Base-by-base conservation (phyloP, 2,329 filamentous ascomycete species). In the Colletotrichum simmondsii region DNA sequence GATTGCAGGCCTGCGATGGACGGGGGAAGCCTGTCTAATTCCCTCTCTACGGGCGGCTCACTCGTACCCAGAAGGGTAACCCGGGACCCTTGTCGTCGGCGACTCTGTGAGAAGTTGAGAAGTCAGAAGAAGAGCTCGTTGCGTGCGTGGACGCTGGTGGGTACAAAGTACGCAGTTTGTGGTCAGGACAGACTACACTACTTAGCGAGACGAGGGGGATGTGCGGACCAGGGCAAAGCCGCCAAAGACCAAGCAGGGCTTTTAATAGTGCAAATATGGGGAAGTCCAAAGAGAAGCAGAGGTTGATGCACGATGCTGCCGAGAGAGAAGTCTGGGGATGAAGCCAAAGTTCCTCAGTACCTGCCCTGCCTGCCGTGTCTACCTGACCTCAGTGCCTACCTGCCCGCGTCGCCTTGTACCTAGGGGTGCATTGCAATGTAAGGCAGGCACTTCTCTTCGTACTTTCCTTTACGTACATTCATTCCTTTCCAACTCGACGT, bases 241-340 rank as follows among this genome's bases (percentile, higher is more conserved):
- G 22, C 22, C 28, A 46, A 49, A 32, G 26, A 32, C 70, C 56
- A 65, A 60, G 66, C 70, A 72, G 66, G 71, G 66, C 67, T 70
- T 61, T 61, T 53, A 61, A 57, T 73, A 70, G 60, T 65, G 66
- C 57, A 70, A 70, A 71, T 73, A 71, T 71, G 71, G 71, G 60
- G 71, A 70, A 70, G 71, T 54, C 59, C 59, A 52, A 52, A 64
- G 70, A 56, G 56, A 60, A 19, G 65, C 53, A 69, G 60, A 37
- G 24, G 42, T 59, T 70, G 70, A 72, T 72, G 70, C 70, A 62
- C 58, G 69, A 72, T 68, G 69, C 65, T 53, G 58, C 64, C 57
- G 68, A 61, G 32, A 37, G 62, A 32, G 37, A 12, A 62, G 70
- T 70, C 70, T 70, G 65, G 70, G 70, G 66, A 62, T n/a, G 49